Evolutionary conservation across 257 asterid genomes (phyloP), one percentile per base, ranked within the genome.

Genomic region (Mitragyna speciosa): DNA sequence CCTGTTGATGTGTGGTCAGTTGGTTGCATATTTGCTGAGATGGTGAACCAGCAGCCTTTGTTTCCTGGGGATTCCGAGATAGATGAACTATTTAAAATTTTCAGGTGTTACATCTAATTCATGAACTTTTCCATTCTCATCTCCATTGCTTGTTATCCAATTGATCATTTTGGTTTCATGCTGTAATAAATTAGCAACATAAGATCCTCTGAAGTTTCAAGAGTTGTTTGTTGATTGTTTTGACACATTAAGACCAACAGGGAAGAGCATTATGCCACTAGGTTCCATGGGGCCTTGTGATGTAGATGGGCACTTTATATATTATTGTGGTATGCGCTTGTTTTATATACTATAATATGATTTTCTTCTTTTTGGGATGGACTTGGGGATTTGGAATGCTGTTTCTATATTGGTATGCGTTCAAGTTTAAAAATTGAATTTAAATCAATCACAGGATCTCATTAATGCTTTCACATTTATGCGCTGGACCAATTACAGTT

Each of bases 1-100:
- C 98, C 99, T 6, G 99, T 93, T 81, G 99, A 95, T 81, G 87
- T 95, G 78, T 95, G 99, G 99, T 95, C 99, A 49, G 90, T 95
- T 84, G 99, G 99, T 49, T 95, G 99, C 84, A 95, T 95, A 87
- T 93, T 93, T 88, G 97, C 98, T 39, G 99, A 95, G 92, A 95
- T 95, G 99, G 96, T 93, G 83, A 95, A 79, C 84, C 92, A 87
- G 83, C 86, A 70, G 26, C 90, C 99, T 63, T 59, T 95, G 84
- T 95, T 95, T 85, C 97, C 97, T 10, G 99, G 99, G 58, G 97
- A 93, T 91, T 95, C 99, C 58, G 99, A 93, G 87, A 95, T 93
- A 67, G 99, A 95, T 80, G 97, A 95, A 76, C 93, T 95, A 83
- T 93, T 89, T 75, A 89, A 87, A 85, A 95, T 95, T 76, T 95